phyloP scores from a whole-genome alignment of 2,329 filamentous ascomycete genomes.

The Cladorrhinum sp. region DNA sequence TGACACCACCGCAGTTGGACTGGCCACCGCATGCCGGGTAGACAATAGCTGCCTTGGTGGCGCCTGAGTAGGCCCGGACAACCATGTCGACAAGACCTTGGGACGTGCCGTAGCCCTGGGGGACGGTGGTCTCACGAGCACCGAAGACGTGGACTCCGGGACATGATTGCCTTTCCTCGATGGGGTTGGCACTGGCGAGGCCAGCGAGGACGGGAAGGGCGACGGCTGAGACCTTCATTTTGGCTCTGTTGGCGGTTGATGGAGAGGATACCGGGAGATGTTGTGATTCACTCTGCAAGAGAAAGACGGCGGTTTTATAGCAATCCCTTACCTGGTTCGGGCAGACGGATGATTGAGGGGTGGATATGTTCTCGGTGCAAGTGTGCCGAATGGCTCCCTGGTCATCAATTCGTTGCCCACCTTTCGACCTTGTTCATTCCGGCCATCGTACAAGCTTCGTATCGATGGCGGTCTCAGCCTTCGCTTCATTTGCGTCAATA shows the following conservation, averaged over 20 bases:
- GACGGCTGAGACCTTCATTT: constrained; percentile 25
- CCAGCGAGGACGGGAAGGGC: constrained; percentile 29
- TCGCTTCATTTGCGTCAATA: no score
- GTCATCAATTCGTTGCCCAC: not conserved
- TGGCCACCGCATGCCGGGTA: constrained; percentile 60
- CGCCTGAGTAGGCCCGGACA: constrained; percentile 42
- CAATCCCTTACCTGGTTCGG: constrained; percentile 11
- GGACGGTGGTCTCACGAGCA: constrained; percentile 47
- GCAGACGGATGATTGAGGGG: constrained; percentile 14
- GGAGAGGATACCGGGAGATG: not conserved
- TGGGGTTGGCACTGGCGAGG: constrained; percentile 50
- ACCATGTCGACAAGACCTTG: constrained; percentile 50
- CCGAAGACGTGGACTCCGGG: constrained; percentile 45
- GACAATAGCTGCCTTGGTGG: constrained; percentile 44
- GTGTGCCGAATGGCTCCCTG: constrained; percentile 8
- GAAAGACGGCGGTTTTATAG: not conserved
- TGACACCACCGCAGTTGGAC: constrained; percentile 50
- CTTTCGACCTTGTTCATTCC: not conserved
- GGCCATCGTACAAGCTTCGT: not conserved
- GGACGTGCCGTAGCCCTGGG: constrained; percentile 51
- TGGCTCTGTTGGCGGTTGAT: constrained; percentile 17
- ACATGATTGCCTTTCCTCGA: constrained; percentile 52
- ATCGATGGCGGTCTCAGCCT: no score
- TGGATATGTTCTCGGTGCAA: constrained; percentile 7
- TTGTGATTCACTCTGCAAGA: not conserved